phyloP scores from a whole-genome alignment of 2,329 filamentous ascomycete species.

The Fusarium virguliforme region DNA sequence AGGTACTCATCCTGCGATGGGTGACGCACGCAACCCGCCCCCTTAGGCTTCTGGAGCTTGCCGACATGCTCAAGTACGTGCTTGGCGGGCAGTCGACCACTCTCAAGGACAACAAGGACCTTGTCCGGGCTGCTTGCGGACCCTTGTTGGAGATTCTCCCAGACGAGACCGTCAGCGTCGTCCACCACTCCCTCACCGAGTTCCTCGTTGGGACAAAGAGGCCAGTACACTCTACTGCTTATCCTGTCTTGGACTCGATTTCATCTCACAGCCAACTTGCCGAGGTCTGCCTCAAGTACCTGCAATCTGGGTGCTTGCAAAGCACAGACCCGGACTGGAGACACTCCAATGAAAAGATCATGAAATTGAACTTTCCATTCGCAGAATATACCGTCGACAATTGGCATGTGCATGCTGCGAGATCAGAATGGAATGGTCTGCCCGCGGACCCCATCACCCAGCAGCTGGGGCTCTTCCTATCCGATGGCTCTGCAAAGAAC shows the following conservation, averaged over 20 bases:
- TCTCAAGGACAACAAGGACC: conserved; percentile 36
- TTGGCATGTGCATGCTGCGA: conserved; percentile 30
- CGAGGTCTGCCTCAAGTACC: conserved; percentile 38
- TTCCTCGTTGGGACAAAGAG: conserved; percentile 35
- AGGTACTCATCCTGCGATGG: conserved; percentile 38
- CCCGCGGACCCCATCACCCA: conserved; percentile 7
- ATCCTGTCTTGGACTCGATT: conserved; percentile 31
- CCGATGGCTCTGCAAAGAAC: background rate
- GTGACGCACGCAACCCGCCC: conserved; percentile 42
- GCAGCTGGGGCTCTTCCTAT: conserved; percentile 25
- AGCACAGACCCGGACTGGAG: background rate
- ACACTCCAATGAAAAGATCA: background rate
- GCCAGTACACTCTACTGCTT: conserved; percentile 5
- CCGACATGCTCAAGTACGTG: conserved; percentile 34
- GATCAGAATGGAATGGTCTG: conserved; percentile 15
- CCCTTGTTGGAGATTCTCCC: conserved; percentile 41
- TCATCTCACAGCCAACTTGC: conserved; percentile 38
- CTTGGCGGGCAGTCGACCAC: background rate
- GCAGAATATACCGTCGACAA: conserved; percentile 28
- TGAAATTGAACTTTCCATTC: conserved; percentile 35
- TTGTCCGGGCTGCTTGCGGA: conserved; percentile 40
- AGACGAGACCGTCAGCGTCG: conserved; percentile 42
- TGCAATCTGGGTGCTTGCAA: conserved; percentile 23
- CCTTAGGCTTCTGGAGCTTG: conserved; percentile 42
- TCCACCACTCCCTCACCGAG: conserved; percentile 46